phyloP scores from a whole-genome alignment of 768 basidiomycete genomes.

The Termitomyces sp. region DNA sequence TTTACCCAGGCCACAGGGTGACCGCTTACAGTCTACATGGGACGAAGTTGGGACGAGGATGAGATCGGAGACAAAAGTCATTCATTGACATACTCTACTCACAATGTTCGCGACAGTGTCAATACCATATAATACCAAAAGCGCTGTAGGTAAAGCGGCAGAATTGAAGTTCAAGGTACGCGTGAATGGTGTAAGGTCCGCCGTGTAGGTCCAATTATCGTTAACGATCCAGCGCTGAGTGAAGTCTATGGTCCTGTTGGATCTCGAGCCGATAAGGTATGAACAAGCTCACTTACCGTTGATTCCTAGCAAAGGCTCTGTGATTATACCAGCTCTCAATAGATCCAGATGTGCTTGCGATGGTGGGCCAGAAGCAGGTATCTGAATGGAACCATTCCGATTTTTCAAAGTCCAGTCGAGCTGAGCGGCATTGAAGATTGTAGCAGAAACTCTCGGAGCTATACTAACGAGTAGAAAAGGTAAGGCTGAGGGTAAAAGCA shows the following conservation, averaged over 20 bases:
- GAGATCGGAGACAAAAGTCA: too few species aligned
- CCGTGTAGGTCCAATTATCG: conserved; percentile 57
- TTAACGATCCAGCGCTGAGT: conserved; percentile 49
- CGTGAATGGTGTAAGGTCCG: conserved; percentile 41
- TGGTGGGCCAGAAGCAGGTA: conserved; percentile 45
- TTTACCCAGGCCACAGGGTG: conserved; percentile 52
- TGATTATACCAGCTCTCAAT: conserved; percentile 43
- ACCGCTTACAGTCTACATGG: conserved; percentile 39
- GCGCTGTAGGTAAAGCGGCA: conserved; percentile 20
- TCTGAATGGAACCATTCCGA: conserved; percentile 46
- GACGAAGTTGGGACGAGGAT: background rate
- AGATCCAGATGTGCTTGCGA: conserved; percentile 54
- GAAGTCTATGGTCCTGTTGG: conserved; percentile 30
- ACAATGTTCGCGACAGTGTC: conserved; percentile 55
- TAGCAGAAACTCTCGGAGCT: conserved; percentile 9
- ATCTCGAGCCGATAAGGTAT: background rate
- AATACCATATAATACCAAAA: conserved; percentile 51
- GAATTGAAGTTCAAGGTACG: conserved; percentile 16
- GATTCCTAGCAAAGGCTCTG: conserved; percentile 45
- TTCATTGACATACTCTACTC: conserved; percentile 9
- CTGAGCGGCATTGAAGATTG: conserved; percentile 36
- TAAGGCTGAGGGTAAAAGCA: background rate
- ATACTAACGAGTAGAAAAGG: background rate
- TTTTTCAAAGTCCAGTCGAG: conserved; percentile 50
- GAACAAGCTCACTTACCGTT: conserved; percentile 39